Base-by-base conservation (phyloP, 140 eudicot species). In the Ambrosia hybrid region DNA sequence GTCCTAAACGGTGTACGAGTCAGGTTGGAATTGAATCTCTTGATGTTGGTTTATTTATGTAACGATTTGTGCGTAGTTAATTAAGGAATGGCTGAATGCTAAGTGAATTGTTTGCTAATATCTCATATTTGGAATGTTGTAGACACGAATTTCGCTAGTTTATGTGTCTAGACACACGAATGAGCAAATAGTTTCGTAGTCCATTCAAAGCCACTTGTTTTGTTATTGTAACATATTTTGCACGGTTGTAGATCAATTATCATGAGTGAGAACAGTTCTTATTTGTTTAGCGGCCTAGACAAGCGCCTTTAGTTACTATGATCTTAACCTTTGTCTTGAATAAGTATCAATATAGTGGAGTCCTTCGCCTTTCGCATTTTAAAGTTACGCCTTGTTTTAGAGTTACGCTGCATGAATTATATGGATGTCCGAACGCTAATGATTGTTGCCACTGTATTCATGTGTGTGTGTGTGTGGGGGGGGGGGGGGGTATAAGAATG, bases 1-100 rank as follows among this genome's bases (percentile, higher is more conserved):
- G 81, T 68, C 81, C 81, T 58, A 55, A 76, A 59, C 75, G 67
- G 51, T 52, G 72, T 49, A 76, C 78, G 0, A 80, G 81, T 76
- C 81, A 80, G 85, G 85, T 80, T 70, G 51, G 73, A 62, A 73
- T 11, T 48, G 7, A 37, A 48, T 36, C 37, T 7, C 72, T 77
- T 69, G 52, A 45, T 67, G 2, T 34, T 39, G 6, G n/a, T 61
- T 15, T 63, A 37, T 36, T 11, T 53, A 11, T 48, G 41, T 1
- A 51, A 34, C 9, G n/a, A 36, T 46, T 46, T 16, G 12, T 39
- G 12, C 33, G 5, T 61, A 15, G 39, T 37, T 53, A 21, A 21
- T 41, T 12, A 7, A 39, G 14, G n/a, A 57, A 58, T 17, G 46
- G 6, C 43, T 38, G 6, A 38, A n/a, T n/a, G n/a, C 55, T 36